Evolutionary conservation across 306 rosid genomes (phyloP).

Genomic region (Luffa acutangula): DNA sequence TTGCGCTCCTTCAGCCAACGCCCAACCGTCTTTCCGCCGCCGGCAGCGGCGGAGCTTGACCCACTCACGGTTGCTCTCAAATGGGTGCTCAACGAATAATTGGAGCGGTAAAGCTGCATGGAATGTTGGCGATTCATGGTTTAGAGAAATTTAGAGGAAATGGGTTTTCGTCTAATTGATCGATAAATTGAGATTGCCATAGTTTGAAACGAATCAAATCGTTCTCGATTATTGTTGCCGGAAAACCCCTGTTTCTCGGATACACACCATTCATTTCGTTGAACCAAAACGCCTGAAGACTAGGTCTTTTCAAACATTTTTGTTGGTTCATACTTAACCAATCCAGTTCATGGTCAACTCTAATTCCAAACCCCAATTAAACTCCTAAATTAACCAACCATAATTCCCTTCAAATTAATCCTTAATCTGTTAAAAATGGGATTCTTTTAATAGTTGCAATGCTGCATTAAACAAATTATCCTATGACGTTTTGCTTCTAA

Average conservation of each 20-base stretch:
- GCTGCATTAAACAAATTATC: neutral
- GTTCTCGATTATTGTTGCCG: neutral
- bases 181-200: neutral
- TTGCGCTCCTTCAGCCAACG: slow-evolving; percentile 88
- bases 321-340: neutral
- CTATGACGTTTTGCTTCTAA: neutral
- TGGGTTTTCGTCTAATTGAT: neutral
- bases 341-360: neutral
- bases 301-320: slow-evolving; percentile 14
- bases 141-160: neutral
- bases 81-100: slow-evolving; percentile 23
- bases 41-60: slow-evolving; percentile 9
- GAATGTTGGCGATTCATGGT: slow-evolving; percentile 1
- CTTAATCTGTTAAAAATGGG: neutral
- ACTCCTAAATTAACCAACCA: neutral
- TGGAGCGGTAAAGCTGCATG: slow-evolving; percentile 48
- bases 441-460: neutral
- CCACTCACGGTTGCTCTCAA: slow-evolving; percentile 21
- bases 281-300: neutral
- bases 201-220: neutral
- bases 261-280: slow-evolving; percentile 21
- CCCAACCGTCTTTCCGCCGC: slow-evolving; percentile 69
- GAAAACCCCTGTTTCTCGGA: neutral
- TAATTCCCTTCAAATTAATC: neutral
- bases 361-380: neutral